phyloP scores from a whole-genome alignment of 202 grass and related monocot genomes.

The Eragrostis tef region DNA sequence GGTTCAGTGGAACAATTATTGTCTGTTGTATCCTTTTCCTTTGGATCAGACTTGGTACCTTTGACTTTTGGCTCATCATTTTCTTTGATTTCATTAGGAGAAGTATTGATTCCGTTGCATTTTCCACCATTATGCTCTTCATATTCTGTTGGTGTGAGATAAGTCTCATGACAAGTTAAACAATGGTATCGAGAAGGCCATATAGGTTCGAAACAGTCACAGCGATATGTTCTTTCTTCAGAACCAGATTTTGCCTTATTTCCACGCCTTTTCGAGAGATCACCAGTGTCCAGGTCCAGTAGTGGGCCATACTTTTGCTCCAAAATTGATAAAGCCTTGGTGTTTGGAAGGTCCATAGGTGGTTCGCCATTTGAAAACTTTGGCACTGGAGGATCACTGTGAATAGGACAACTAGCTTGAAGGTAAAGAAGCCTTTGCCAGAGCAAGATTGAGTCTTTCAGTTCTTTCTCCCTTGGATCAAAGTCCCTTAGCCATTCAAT shows the following conservation, averaged over 20 bases:
- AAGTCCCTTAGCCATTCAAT: conserved; percentile 71
- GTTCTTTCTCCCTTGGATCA: conserved; percentile 84
- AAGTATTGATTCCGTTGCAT: conserved; percentile 50
- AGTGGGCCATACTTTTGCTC: conserved; percentile 72
- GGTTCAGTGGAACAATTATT: conserved; percentile 37
- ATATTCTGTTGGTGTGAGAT: conserved; percentile 58
- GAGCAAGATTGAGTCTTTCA: conserved; percentile 85
- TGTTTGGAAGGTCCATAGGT: conserved; percentile 55
- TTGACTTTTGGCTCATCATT: conserved; percentile 68
- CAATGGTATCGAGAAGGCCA: conserved; percentile 87
- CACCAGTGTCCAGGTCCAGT: conserved; percentile 60
- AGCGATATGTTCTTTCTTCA: conserved; percentile 75
- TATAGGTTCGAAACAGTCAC: conserved; percentile 86
- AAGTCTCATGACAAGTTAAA: conserved; percentile 79
- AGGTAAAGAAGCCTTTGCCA: conserved; percentile 71
- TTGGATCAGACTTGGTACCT: conserved; percentile 56
- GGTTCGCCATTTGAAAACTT: conserved; percentile 47
- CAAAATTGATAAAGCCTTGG: conserved; percentile 71
- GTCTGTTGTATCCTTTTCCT: conserved; percentile 54
- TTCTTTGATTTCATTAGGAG: conserved; percentile 60
- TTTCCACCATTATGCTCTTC: conserved; percentile 78
- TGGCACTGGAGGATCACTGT: conserved; percentile 44
- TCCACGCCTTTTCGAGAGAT: conserved; percentile 64
- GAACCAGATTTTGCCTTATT: conserved; percentile 64
- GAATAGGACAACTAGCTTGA: conserved; percentile 44